These are phyloP conservation scores for Monoraphidium neglectum DNA, from an alignment of 139 green algal species.

Conservation along the genomic window DNA sequence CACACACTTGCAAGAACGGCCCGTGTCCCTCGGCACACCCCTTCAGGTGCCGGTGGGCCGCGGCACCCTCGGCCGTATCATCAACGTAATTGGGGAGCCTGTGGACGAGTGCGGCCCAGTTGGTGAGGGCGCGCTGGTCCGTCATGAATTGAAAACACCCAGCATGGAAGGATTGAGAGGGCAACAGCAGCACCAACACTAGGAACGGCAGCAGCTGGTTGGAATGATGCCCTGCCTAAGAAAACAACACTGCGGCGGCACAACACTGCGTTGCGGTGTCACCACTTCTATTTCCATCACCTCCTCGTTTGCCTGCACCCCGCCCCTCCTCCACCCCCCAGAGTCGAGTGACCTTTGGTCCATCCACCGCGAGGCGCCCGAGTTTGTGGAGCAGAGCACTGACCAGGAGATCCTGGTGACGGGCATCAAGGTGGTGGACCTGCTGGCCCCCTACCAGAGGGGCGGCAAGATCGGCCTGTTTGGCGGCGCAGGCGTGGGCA, in stretches of 20 bases:
- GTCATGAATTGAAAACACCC: no score
- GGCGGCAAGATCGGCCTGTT: constrained; percentile 99
- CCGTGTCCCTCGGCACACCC: neutral
- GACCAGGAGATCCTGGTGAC: constrained; percentile 98
- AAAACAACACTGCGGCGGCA: no score
- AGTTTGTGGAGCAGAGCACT: constrained; percentile 95
- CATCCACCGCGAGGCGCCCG: constrained; percentile 97
- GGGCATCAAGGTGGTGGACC: constrained; percentile 99
- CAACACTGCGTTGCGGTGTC: no score
- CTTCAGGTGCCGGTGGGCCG: constrained; percentile 93
- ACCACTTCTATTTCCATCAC: no score
- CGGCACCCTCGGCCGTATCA: constrained; percentile 97
- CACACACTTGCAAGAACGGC: neutral
- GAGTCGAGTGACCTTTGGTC: constrained; percentile 77
- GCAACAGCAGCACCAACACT: no score
- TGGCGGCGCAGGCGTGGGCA: constrained; percentile 97
- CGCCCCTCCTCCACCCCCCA: constrained; percentile 32
- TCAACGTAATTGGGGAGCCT: constrained; percentile 99
- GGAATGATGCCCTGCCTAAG: no score
- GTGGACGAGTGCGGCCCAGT: constrained; percentile 98
- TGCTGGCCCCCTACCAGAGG: constrained; percentile 98
- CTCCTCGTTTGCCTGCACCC: no score
- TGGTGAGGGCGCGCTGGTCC: constrained; percentile 56
- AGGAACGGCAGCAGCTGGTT: no score
- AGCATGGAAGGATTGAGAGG: no score